Evolutionary conservation across 2,329 filamentous ascomycete species (phyloP).

Genomic region (Cercospora brassicicola): DNA sequence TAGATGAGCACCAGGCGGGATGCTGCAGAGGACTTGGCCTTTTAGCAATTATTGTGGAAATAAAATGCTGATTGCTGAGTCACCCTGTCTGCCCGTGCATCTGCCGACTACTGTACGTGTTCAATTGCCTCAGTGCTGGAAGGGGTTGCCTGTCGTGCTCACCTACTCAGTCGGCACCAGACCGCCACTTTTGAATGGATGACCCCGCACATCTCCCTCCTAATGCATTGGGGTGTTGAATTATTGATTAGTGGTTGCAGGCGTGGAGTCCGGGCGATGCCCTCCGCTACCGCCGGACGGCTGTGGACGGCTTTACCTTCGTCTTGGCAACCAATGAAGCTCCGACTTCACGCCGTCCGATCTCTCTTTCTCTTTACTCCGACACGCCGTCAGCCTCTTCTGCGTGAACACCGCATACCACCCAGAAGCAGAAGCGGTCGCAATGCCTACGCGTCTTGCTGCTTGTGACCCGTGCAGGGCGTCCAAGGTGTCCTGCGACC

Average conservation of each 20-base stretch:
- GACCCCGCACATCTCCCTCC: not conserved
- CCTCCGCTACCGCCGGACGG: not conserved
- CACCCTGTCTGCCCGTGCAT: not conserved
- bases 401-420: not conserved
- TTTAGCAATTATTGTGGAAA: not conserved
- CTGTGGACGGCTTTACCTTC: not conserved
- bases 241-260: not conserved
- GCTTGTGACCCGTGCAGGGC: slow-evolving; percentile 37
- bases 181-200: not conserved
- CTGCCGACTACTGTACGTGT: not conserved
- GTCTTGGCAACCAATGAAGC: not conserved
- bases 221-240: not conserved
- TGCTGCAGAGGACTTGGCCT: not conserved
- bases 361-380: not conserved
- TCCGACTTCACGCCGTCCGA: not conserved
- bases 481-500: slow-evolving; percentile 37
- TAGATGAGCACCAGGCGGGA: not conserved
- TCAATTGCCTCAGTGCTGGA: not conserved
- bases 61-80: not conserved
- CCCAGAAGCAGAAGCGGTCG: not conserved
- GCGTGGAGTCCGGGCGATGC: no score
- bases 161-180: not conserved
- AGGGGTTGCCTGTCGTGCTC: not conserved
- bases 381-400: not conserved
- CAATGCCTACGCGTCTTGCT: slow-evolving; percentile 24